A percentile compares a stretch with the other conserved stretches of the same genome.
Conservation (phyloP, 148 eudicot species). For the Persicaria tinctoria region DNA sequence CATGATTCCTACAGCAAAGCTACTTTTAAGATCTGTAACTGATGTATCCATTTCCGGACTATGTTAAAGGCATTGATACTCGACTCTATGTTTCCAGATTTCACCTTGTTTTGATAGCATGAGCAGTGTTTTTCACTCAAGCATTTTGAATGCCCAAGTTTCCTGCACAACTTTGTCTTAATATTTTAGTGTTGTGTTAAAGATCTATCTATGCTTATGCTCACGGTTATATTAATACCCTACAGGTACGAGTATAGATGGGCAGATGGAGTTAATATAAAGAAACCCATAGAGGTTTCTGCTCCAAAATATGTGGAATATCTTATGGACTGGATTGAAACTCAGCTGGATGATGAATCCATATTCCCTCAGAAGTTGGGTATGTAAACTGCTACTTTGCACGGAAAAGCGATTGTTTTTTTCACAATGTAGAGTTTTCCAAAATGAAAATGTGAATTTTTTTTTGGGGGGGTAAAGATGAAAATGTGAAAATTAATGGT, state of each 20-base stretch:
- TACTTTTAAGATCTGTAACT: not conserved
- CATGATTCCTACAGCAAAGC: not conserved
- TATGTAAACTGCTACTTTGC: slow-evolving; percentile 8
- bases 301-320: slow-evolving; percentile 42
- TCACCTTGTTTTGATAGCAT: not conserved
- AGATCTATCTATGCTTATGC: not conserved
- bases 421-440: not conserved
- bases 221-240: not conserved
- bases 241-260: slow-evolving; percentile 37
- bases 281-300: slow-evolving; percentile 40
- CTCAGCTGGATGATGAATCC: slow-evolving; percentile 36
- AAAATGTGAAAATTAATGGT: not conserved
- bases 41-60: not conserved
- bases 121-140: not conserved
- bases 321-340: slow-evolving; percentile 42
- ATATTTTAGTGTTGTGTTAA: not conserved
- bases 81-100: too few relatives aligned
- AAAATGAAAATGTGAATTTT: too few relatives aligned
- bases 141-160: not conserved
- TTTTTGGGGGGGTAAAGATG: too few relatives aligned
- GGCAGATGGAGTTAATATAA: slow-evolving; percentile 42
- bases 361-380: slow-evolving; percentile 37
- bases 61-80: too few relatives aligned
- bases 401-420: not conserved
- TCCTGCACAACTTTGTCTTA: not conserved